Evolutionary conservation across 164 flowering plant genomes (phyloP), one percentile per base, ranked within the genome.

Genomic region (Tetracentron sinense): DNA sequence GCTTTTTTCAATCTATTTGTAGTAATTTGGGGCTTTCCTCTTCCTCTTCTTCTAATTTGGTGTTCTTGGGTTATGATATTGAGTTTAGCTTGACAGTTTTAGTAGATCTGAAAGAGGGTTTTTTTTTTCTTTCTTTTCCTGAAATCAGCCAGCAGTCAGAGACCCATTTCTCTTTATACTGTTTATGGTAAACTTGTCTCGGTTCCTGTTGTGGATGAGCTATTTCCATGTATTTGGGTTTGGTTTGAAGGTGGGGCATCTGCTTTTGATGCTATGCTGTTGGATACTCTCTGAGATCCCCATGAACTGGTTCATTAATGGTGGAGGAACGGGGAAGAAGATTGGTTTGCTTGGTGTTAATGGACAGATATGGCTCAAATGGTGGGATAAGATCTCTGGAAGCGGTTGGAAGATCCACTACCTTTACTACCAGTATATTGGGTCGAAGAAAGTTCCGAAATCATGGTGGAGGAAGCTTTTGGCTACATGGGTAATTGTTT

Each of bases 381-480:
- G 71, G 73, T 83, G 78, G 84, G 91, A 81, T 60, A 82, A 68
- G 58, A 73, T 87, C 57, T 67, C 72, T 1, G 79, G 71, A 26
- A 76, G 38, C 7, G 71, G 73, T 62, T 72, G 56, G 66, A 85
- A 72, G 86, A 82, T 80, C 65, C 80, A 75, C 23, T 77, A 74
- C 54, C 72, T 65, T 21, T 78, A 73, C 44, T 76, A 74, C 38
- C 81, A 74, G 63, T 77, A 67, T 69, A 56, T 84, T 42, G 82
- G 84, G 50, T 71, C 87, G 16, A 75, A 79, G 72, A 84, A 65
- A 71, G 68, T 80, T 15, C 56, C 71, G 21, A 79, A 69, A 46
- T 69, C 74, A 29, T 88, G 89, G 90, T 75, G 87, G 82, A 83
- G 72, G 69, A 79, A 77, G 72, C 72, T 88, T 35, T 69, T 86